Conservation (phyloP, 2,329 filamentous ascomycete genomes). For the Escovopsis sp. region DNA sequence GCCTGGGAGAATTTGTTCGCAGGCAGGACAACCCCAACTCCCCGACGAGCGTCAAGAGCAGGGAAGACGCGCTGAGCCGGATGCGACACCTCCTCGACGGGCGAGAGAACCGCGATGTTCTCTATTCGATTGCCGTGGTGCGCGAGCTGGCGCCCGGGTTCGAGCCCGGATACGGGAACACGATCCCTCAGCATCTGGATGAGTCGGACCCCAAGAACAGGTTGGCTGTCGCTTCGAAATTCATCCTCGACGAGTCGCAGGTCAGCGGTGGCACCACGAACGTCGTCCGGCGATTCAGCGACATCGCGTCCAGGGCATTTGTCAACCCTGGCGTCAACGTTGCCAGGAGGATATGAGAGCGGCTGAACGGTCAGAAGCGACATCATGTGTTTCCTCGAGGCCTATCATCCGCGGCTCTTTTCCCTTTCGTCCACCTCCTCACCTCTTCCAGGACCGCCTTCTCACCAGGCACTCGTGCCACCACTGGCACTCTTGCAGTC, state of each 20-base stretch:
- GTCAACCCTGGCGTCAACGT: constrained; percentile 37
- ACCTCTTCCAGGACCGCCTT: too few species aligned
- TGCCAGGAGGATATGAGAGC: constrained; percentile 16
- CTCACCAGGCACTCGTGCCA: too few species aligned
- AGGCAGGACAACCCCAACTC: constrained; percentile 42
- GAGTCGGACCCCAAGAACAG: constrained; percentile 53
- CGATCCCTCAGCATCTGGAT: constrained; percentile 44
- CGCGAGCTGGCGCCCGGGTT: constrained; percentile 57
- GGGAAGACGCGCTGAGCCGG: constrained; percentile 49
- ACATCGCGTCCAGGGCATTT: constrained; percentile 49
- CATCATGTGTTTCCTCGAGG: too few species aligned
- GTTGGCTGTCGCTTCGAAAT: constrained; percentile 54
- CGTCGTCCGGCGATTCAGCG: constrained; percentile 54
- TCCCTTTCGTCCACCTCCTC: too few species aligned
- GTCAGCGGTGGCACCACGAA: constrained; percentile 58
- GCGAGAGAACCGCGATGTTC: constrained; percentile 74
- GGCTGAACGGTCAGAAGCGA: too few species aligned
- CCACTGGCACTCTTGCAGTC: too few species aligned
- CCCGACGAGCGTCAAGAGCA: constrained; percentile 28
- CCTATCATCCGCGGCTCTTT: too few species aligned
- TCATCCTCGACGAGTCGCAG: constrained; percentile 50
- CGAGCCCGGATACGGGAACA: constrained; percentile 41
- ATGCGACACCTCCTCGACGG: constrained; percentile 62
- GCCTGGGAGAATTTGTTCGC: constrained; percentile 51
- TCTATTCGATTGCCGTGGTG: constrained; percentile 76